phyloP scores from a whole-genome alignment of 1,284 basidiomycete species.

The Sphagnurus paluster region DNA sequence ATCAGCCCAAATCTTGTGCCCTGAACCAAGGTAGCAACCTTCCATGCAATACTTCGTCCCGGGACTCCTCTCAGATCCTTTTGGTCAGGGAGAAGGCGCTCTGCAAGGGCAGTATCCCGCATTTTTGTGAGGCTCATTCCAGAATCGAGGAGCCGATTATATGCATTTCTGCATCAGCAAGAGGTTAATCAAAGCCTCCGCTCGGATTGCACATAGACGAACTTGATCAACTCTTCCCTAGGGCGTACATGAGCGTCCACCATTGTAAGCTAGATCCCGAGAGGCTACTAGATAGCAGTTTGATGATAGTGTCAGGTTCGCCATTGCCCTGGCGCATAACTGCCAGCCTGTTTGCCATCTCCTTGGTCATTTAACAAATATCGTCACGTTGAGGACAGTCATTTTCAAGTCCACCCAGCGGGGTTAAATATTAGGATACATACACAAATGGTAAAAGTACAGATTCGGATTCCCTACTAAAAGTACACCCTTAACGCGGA shows the following conservation, averaged over 20 bases:
- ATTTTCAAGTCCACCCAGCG: neutral
- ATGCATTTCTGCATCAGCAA: conserved; percentile 48
- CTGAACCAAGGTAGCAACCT: conserved; percentile 44
- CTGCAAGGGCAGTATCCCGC: conserved; percentile 61
- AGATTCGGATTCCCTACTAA: conserved; percentile 40
- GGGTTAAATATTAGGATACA: too few species aligned
- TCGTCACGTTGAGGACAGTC: too few species aligned
- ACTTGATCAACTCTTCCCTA: conserved; percentile 20
- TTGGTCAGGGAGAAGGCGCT: conserved; percentile 50
- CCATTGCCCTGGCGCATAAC: neutral
- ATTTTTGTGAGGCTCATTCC: conserved; percentile 58
- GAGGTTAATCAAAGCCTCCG: neutral
- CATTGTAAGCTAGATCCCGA: conserved; percentile 3
- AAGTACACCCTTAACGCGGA: conserved; percentile 74
- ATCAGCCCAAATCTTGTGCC: conserved; percentile 14
- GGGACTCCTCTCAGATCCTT: conserved; percentile 45
- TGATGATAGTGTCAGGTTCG: neutral
- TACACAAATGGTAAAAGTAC: conserved; percentile 4
- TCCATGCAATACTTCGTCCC: conserved; percentile 79
- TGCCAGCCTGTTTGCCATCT: neutral
- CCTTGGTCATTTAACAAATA: neutral
- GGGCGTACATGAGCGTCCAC: conserved; percentile 9
- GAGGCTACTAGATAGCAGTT: neutral
- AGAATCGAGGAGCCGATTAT: conserved; percentile 59
- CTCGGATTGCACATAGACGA: conserved; percentile 3